Evolutionary conservation across 208 protist species (phyloP), one percentile per base, ranked within the genome.

Genomic region (Vickermania ingenoplastis): DNA sequence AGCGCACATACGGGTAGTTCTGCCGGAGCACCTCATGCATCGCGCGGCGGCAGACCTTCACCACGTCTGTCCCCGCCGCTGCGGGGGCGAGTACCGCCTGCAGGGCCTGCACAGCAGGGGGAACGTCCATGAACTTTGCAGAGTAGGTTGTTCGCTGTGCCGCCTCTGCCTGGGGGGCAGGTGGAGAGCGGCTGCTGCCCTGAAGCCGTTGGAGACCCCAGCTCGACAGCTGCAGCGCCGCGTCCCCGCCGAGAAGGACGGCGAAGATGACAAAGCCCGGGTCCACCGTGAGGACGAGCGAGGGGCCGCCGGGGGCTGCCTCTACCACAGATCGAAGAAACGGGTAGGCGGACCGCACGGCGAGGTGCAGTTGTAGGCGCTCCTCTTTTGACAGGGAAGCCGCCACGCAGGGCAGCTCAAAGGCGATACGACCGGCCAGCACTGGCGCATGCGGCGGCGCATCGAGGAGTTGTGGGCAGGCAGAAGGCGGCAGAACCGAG

Each of bases 11-110:
- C 3, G 79, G 75, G 56, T 87, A 85, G 53, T 79, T 83, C 51
- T 75, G 77, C 55, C 74, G 68, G 36, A 90, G 60, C 22, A 79
- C 17, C 23, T 90, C 74, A 58, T 93, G 86, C 57, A 93, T 78
- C 41, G 65, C 52, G 1, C 82, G 77, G 5, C 81, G 80, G 27
- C 76, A 31, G 41, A 81, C 75, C 69, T 90, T 93, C 14, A 77
- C 71, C 0, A 71, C 67, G 2, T 80, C 50, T 45, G 36, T 17
- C 7, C 36, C 17, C 11, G 11, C 36, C 7, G 7, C 36, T 17
- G 36, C 36, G 7, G 36, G 11, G 36, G 7, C 17, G 17, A 45
- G 36, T 17, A 17, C 36, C 17, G 11, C 17, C 17, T 45, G 11
- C 7, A 45, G 17, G 36, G 36, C 36, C 11, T 45, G 11, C 7